A percentile compares a stretch with the other conserved stretches of the same genome.
Conservation (phyloP, 805 yeast genomes). For the Metschnikowia colocasiae region DNA sequence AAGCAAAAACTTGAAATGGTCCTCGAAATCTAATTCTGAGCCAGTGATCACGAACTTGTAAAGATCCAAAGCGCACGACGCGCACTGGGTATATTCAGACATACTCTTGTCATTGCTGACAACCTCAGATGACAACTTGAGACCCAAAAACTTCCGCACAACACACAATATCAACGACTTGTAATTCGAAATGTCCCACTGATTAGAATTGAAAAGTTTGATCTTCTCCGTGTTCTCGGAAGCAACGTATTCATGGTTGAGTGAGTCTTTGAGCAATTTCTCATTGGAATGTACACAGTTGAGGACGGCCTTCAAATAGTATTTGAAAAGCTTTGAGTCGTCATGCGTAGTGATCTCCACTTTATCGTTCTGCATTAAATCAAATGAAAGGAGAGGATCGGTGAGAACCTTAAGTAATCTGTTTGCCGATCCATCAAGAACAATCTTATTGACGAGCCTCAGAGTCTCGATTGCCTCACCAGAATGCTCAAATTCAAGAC, state of each 20-base stretch:
- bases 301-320: slow-evolving; percentile 52
- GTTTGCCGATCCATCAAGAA: slow-evolving; percentile 53
- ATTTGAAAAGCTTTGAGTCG: slow-evolving; percentile 62
- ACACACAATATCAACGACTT: slow-evolving; percentile 51
- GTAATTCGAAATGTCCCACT: slow-evolving; percentile 57
- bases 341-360: slow-evolving; percentile 38
- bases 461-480: slow-evolving; percentile 30
- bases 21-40: slow-evolving; percentile 49
- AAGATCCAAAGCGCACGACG: slow-evolving; percentile 40
- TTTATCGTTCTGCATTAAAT: slow-evolving; percentile 30
- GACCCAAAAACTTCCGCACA: slow-evolving; percentile 44
- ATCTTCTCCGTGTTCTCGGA: slow-evolving; percentile 45
- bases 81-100: slow-evolving; percentile 27
- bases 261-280: slow-evolving; percentile 41
- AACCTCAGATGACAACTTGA: slow-evolving; percentile 19
- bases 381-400: slow-evolving; percentile 46
- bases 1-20: slow-evolving; percentile 41
- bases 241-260: slow-evolving; percentile 57
- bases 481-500: slow-evolving; percentile 11
- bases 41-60: slow-evolving; percentile 49
- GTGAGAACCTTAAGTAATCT: slow-evolving; percentile 58
- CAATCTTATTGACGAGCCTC: slow-evolving; percentile 46
- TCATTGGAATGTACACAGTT: slow-evolving; percentile 49
- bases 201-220: slow-evolving; percentile 38
- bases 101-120: slow-evolving; percentile 19